Conservation (phyloP, 345 rosid genomes). For the Iberis pinnata region DNA sequence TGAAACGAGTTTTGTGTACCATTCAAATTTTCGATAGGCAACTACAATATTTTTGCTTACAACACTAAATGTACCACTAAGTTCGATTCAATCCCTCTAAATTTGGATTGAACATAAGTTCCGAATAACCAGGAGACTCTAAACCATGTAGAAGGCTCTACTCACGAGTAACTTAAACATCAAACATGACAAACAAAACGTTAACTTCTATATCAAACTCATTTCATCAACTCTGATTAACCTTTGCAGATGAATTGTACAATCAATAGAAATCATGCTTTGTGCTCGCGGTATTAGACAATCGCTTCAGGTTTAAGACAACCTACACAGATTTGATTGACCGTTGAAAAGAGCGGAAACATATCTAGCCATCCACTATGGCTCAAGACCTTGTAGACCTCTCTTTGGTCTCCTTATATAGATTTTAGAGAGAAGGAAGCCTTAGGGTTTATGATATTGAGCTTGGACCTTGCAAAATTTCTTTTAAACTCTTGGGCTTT, state of each 20-base stretch:
- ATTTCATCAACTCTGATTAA: neutral
- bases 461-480: no score
- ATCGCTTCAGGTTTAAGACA: conserved; percentile 80
- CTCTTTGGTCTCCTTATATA: no score
- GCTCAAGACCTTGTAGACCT: conserved; percentile 72
- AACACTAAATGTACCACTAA: no score
- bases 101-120: no score
- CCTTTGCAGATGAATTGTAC: conserved; percentile 2
- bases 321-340: conserved; percentile 66
- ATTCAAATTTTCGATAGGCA: no score
- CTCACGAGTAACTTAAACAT: neutral
- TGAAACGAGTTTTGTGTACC: no score
- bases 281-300: conserved; percentile 66
- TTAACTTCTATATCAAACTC: neutral
- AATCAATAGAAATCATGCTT: conserved; percentile 12
- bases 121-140: conserved; percentile 5
- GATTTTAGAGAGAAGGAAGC: no score
- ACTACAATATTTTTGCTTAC: no score
- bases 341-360: conserved; percentile 79
- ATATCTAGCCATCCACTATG: conserved; percentile 73
- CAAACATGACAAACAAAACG: neutral
- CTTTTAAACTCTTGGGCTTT: no score
- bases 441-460: no score
- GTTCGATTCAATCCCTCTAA: no score
- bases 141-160: conserved; percentile 1